Evolutionary conservation across 371 early-diverging fungal species (phyloP), one percentile per base, ranked within the genome.

Genomic region (Globomyces sp.): DNA sequence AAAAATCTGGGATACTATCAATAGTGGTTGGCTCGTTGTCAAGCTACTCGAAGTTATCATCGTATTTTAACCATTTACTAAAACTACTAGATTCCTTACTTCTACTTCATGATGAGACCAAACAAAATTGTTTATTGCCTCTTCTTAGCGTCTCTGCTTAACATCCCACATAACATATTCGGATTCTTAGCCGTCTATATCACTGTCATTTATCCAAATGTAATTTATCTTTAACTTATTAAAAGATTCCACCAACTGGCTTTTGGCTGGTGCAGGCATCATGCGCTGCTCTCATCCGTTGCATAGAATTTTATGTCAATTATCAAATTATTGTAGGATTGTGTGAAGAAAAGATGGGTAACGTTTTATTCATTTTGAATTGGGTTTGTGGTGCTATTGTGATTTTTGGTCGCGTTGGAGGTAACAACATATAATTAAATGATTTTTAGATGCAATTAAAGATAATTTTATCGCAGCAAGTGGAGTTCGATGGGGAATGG

Each of bases 361-460:
- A 5, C 11, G 47, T 51, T 13, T 51, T 51, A 11, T 13, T 13
- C 11, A 51, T 51, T 11, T 5, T 51, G 6, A 51, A 11, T 51
- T 11, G 51, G 4, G 13, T 51, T 4, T 11, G 24, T 5, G 5
- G 51, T 13, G 51, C 34, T 4, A 11, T 51, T 5, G 51, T 51
- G 51, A 11, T 51, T 5, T 51, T 51, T 13, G 51, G 51, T 11
- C 51, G 51, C 51, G 51, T 51, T 51, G 11, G 51, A 51, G 5
- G 51, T 51, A 51, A 13, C 34, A 51, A 4, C 5, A 11, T 5
- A 24, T 24, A 24, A 24, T 24, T 24, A 24, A 24, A 24, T 6
- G 1, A 51, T 13, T 51, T 51, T 1, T 34, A 6, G 11, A 34
- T 34, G 47, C 8, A 46, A 8, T 46, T 8, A 46, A 11, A 5